Evolutionary conservation across 805 yeast species (phyloP).

Genomic region (Saturnispora bothae): DNA sequence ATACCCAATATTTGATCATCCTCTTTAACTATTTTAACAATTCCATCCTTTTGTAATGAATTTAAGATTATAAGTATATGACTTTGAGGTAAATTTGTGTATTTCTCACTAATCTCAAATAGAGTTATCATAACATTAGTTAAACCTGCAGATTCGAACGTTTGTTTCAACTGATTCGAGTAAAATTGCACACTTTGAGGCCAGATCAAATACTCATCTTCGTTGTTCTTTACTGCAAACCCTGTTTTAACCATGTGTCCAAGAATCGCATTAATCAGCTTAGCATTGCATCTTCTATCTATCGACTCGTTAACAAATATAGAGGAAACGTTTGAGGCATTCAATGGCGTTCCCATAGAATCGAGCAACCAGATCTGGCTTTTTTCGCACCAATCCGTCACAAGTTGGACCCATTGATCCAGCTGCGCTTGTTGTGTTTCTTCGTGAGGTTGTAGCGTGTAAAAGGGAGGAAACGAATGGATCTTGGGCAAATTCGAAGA

Average conservation of each 20-base stretch:
- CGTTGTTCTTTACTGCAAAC: conserved; percentile 21
- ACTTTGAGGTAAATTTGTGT: conserved; percentile 9
- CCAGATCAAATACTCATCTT: conserved; percentile 17
- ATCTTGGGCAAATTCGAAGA: no score
- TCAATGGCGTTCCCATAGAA: conserved; percentile 25
- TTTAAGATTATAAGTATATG: conserved; percentile 30
- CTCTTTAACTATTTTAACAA: conserved; percentile 2
- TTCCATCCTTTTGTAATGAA: conserved; percentile 29
- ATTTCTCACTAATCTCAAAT: conserved; percentile 12
- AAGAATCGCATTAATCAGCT: neutral
- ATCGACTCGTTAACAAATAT: neutral
- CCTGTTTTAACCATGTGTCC: conserved; percentile 2
- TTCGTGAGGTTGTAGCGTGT: conserved; percentile 79
- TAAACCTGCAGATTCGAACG: conserved; percentile 1
- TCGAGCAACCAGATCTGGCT: conserved; percentile 46
- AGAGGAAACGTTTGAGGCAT: conserved; percentile 1
- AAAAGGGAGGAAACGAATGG: conserved; percentile 81
- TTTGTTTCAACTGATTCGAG: neutral
- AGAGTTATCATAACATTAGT: conserved; percentile 4
- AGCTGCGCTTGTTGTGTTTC: conserved; percentile 70
- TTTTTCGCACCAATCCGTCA: conserved; percentile 49
- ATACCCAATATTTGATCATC: conserved; percentile 6
- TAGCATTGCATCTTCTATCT: neutral
- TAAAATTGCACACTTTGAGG: conserved; percentile 3
- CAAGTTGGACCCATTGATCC: conserved; percentile 62